A percentile compares a stretch with the other conserved stretches of the same genome.
These are phyloP conservation scores for Kuraishia molischiana DNA, from an alignment of 805 yeast species.

Conservation along the genomic window DNA sequence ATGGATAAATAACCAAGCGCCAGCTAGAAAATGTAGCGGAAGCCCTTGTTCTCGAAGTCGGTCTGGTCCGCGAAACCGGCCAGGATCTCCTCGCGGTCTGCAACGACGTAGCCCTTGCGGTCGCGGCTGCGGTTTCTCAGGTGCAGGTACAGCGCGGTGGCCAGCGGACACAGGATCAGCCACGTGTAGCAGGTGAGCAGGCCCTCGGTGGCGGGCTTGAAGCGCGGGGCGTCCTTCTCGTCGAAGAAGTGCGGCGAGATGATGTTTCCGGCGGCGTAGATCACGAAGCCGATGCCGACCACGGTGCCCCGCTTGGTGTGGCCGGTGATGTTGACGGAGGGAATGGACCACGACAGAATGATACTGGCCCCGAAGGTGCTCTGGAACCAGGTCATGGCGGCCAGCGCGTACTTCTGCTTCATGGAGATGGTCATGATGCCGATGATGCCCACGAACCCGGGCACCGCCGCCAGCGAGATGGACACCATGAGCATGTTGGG, in stretches of 20 bases:
- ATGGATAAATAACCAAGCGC: too few relatives aligned
- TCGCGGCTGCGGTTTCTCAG: conserved; percentile 16
- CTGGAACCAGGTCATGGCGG: conserved; percentile 19
- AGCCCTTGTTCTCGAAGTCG: conserved; percentile 28
- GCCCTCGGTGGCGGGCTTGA: conserved; percentile 43
- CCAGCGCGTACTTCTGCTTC: conserved; percentile 9
- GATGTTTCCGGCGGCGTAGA: conserved; percentile 55
- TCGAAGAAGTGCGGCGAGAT: conserved; percentile 66
- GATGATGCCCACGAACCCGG: conserved; percentile 10
- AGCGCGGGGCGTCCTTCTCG: conserved; percentile 43
- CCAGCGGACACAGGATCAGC: conserved; percentile 9
- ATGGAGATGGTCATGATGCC: conserved; percentile 11
- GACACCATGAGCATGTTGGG: conserved; percentile 15
- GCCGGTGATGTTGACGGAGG: conserved; percentile 44
- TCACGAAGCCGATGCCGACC: conserved; percentile 44
- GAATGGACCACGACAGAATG: conserved; percentile 12
- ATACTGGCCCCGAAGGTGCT: conserved; percentile 2
- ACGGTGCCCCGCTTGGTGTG: conserved; percentile 52
- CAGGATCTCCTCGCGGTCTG: conserved; percentile 22
- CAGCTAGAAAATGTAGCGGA: conserved; percentile 21
- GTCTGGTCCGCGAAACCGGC: conserved; percentile 31
- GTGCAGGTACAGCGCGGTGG: conserved; percentile 15
- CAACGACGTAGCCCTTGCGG: conserved; percentile 11
- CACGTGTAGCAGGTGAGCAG: conserved; percentile 34
- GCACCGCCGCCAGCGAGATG: conserved; percentile 8